Conservation (phyloP, 805 yeast genomes). For the Ogataea ganodermae region DNA sequence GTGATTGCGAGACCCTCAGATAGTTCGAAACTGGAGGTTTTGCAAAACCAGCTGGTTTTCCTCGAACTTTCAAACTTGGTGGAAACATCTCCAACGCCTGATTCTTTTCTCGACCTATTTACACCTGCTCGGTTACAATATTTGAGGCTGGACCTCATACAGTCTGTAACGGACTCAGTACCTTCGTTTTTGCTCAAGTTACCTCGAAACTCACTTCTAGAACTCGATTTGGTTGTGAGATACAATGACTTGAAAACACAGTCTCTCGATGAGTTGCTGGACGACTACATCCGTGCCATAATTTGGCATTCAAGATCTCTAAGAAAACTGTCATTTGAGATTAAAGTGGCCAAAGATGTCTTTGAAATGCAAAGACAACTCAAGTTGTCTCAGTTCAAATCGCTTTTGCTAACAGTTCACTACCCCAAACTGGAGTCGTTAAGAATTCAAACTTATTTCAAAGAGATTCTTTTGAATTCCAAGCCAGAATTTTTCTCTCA, state of each 20-base stretch:
- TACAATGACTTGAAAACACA: conserved; percentile 22
- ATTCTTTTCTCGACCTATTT: conserved; percentile 19
- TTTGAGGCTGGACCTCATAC: conserved; percentile 27
- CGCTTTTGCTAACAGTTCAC: conserved; percentile 12
- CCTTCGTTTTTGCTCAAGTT: conserved; percentile 19
- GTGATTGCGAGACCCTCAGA: conserved; percentile 12
- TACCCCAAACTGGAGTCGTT: conserved; percentile 38
- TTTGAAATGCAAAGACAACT: conserved; percentile 24
- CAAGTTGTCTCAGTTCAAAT: conserved; percentile 18
- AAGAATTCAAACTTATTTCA: conserved; percentile 40
- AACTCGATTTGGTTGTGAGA: conserved; percentile 27
- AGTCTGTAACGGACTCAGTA: conserved; percentile 21
- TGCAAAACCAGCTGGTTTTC: conserved; percentile 15
- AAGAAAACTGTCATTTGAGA: conserved; percentile 28
- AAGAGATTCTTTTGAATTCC: conserved; percentile 32
- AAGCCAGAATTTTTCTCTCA: conserved; percentile 30
- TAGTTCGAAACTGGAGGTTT: background rate
- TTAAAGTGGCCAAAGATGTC: conserved; percentile 24
- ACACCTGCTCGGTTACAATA: conserved; percentile 9
- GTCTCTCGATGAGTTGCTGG: conserved; percentile 19
- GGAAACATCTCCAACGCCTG: conserved; percentile 13
- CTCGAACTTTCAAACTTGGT: conserved; percentile 20
- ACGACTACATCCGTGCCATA: conserved; percentile 21
- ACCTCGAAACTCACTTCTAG: conserved; percentile 21
- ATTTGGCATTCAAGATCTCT: conserved; percentile 20